A percentile compares a stretch with the other conserved stretches of the same genome.
These are phyloP conservation scores for Tetrapyrgos nigripes DNA, from an alignment of 1,284 basidiomycete species.

Conservation along the genomic window DNA sequence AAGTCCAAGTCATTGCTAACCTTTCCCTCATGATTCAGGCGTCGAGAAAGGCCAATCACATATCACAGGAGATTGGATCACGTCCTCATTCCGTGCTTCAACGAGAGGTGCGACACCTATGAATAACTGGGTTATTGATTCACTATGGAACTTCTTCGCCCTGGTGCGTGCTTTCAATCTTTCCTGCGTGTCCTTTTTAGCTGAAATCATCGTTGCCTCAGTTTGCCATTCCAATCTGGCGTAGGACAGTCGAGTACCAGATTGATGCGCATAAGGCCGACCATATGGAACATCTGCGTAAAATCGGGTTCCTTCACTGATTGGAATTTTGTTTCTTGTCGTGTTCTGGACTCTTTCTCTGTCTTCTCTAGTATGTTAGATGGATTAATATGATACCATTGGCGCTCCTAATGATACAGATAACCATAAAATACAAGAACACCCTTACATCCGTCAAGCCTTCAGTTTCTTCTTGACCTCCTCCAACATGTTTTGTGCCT, in stretches of 20 bases:
- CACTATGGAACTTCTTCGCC: conserved; percentile 45
- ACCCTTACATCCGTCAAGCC: too few species aligned
- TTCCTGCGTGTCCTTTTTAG: neutral
- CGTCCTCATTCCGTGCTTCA: conserved; percentile 71
- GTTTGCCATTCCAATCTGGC: conserved; percentile 61
- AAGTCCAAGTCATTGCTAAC: too few species aligned
- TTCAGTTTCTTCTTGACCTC: neutral
- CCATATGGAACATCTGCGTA: conserved; percentile 51
- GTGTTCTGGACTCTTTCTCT: too few species aligned
- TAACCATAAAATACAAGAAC: too few species aligned
- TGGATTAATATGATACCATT: too few species aligned
- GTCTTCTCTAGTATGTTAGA: too few species aligned
- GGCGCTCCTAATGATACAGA: too few species aligned
- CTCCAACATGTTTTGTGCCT: conserved; percentile 11
- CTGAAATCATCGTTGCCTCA: conserved; percentile 24
- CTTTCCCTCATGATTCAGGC: conserved; percentile 46
- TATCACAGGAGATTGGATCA: conserved; percentile 78
- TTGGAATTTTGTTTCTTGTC: too few species aligned
- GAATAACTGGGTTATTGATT: conserved; percentile 66
- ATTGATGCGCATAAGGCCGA: conserved; percentile 52
- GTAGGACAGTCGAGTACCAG: conserved; percentile 54
- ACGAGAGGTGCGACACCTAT: conserved; percentile 74
- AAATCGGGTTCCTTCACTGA: conserved; percentile 31
- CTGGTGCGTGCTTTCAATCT: conserved; percentile 37
- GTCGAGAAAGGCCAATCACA: conserved; percentile 78